Evolutionary conservation across 768 basidiomycete genomes (phyloP).

Genomic region (Gymnopilus junonius): DNA sequence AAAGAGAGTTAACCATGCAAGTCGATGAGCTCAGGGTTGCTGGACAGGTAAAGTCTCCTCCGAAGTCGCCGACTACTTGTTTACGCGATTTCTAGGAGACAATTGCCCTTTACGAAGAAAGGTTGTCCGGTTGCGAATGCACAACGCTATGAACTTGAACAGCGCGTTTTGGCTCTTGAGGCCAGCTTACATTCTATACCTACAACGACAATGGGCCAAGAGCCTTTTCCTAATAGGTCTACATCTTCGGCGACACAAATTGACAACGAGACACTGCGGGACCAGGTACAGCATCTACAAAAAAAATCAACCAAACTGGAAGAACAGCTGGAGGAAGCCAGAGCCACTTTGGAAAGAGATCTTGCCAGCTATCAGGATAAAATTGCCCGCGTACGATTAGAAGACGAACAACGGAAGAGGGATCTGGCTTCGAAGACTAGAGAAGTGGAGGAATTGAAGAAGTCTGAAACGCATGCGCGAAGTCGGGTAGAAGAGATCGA

Average conservation of each 20-base stretch:
- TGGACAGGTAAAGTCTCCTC: conserved; percentile 66
- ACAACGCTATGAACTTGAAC: conserved; percentile 80
- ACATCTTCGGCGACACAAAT: conserved; percentile 82
- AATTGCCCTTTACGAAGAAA: conserved; percentile 93
- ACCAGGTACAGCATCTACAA: conserved; percentile 89
- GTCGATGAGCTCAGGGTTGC: conserved; percentile 87
- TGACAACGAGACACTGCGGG: conserved; percentile 90
- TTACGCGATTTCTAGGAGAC: conserved; percentile 65
- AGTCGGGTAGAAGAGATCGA: conserved; percentile 83
- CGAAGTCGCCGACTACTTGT: neutral
- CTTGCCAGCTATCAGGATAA: conserved; percentile 64
- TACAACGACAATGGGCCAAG: conserved; percentile 31
- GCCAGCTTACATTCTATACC: conserved; percentile 33
- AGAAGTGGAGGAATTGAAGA: conserved; percentile 64
- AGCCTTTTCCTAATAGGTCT: conserved; percentile 25
- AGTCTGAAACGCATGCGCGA: conserved; percentile 65
- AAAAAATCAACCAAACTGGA: conserved; percentile 77
- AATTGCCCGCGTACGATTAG: conserved; percentile 71
- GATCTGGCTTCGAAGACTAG: conserved; percentile 72
- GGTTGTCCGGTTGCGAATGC: conserved; percentile 71
- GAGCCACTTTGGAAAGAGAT: conserved; percentile 72
- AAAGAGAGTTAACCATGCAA: conserved; percentile 67
- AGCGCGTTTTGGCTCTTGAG: conserved; percentile 61
- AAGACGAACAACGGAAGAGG: conserved; percentile 69
- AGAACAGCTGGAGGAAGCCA: conserved; percentile 83